Percentiles rank a stretch among this genome's conserved stretches.
Conservation (phyloP, 805 yeast genomes). For the Myxozyma neotropica region DNA sequence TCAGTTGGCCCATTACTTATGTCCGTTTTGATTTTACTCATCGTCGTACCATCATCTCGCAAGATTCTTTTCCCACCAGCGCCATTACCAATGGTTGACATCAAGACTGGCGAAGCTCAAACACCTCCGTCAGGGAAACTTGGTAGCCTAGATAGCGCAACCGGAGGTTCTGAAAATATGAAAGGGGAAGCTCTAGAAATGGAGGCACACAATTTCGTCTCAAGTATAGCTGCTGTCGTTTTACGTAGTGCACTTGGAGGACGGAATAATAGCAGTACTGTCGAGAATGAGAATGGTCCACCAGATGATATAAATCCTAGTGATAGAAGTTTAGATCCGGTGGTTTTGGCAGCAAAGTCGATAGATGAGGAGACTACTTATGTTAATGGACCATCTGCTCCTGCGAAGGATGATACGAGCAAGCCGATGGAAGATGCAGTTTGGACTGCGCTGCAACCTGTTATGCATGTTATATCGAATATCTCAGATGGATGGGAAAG, state of each 20-base stretch:
- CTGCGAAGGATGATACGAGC: neutral
- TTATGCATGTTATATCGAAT: conserved; percentile 15
- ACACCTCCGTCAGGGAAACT: conserved; percentile 6
- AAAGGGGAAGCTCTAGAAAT: conserved; percentile 22
- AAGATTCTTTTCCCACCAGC: conserved; percentile 15
- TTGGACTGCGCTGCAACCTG: conserved; percentile 13
- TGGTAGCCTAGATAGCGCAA: conserved; percentile 9
- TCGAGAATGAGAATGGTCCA: neutral
- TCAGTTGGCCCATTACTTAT: neutral
- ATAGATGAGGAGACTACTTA: conserved; percentile 1
- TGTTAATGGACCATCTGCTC: neutral
- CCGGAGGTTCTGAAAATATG: conserved; percentile 15
- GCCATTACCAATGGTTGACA: conserved; percentile 3
- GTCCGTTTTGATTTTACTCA: neutral
- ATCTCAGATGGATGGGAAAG: conserved; percentile 26
- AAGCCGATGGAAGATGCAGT: conserved; percentile 21
- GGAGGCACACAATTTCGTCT: conserved; percentile 21
- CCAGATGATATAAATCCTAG: neutral
- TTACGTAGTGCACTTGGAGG: conserved; percentile 16
- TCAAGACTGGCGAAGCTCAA: conserved; percentile 3
- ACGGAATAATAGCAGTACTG: neutral
- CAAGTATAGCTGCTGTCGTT: conserved; percentile 9
- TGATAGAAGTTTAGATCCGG: conserved; percentile 1
- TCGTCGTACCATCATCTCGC: conserved; percentile 13
- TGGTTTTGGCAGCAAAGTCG: neutral